These are phyloP conservation scores for Saturnispora kantuleensis DNA, from an alignment of 805 yeast genomes.

Conservation along the genomic window DNA sequence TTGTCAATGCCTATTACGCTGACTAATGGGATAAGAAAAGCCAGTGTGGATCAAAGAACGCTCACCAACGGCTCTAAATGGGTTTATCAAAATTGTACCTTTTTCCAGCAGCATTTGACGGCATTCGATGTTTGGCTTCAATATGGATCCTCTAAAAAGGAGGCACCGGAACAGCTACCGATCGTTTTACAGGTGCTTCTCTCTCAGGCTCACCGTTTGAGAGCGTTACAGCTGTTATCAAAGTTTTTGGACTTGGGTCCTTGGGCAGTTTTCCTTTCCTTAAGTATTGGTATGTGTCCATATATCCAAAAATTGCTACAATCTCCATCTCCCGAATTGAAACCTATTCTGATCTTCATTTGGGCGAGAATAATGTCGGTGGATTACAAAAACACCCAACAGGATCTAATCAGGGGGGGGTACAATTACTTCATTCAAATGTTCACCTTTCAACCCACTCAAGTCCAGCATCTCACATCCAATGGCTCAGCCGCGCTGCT, in stretches of 20 bases:
- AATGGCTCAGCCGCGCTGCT: constrained; percentile 22
- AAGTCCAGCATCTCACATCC: constrained; percentile 11
- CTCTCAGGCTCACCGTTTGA: constrained; percentile 86
- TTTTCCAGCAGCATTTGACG: constrained; percentile 91
- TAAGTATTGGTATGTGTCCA: constrained; percentile 93
- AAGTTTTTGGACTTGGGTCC: constrained; percentile 91
- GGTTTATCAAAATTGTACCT: constrained; percentile 81
- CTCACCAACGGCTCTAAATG: constrained; percentile 14
- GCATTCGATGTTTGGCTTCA: constrained; percentile 96
- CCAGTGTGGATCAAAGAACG: not conserved
- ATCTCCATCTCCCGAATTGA: constrained; percentile 90
- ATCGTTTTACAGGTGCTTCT: constrained; percentile 85
- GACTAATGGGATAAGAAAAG: constrained; percentile 2
- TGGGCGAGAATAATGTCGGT: constrained; percentile 98
- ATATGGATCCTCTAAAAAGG: constrained; percentile 73
- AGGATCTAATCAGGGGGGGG: constrained; percentile 86
- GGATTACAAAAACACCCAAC: constrained; percentile 82
- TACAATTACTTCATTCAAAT: constrained; percentile 79
- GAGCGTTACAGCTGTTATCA: constrained; percentile 78
- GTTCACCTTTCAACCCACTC: constrained; percentile 36
- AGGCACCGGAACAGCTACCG: constrained; percentile 92
- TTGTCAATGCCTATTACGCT: not conserved
- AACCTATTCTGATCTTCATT: constrained; percentile 87
- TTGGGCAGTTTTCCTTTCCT: constrained; percentile 90
- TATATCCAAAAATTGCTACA: constrained; percentile 84